Base-by-base conservation (phyloP, 2,329 filamentous ascomycete species). In the Aspergillus eucalypticola region DNA sequence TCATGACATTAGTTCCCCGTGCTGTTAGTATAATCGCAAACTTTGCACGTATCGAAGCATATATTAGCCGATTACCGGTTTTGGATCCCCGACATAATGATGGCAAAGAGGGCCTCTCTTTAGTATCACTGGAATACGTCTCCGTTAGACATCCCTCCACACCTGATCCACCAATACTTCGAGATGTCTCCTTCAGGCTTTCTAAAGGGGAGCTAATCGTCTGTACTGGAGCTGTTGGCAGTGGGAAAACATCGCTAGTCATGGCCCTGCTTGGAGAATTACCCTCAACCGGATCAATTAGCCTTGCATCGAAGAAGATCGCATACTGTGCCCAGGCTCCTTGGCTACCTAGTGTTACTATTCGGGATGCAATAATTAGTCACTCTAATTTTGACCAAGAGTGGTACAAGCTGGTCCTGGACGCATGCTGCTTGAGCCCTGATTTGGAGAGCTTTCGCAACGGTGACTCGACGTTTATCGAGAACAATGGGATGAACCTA, bases 191-290 rank as follows among this genome's bases (percentile, higher is more conserved):
- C 19, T 21, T 46, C 6, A 17, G 23, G 1, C 2, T 58, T 8
- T 6, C 6, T 11, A 32, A 6, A 3, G 49, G 56, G 2, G 23
- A 35, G 3, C 25, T 54, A 8, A 10, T 46, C 2, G 44, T 58
- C 8, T 19, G n/a, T 8, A 21, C 32, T 5, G 61, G 61, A 3
- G 55, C 61, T 3, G 52, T 56, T 32, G 61, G 59, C 3, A 39
- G 35, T 8, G 61, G 61, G 5, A 61, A 63, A 23, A 42, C 59
- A 2, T 62, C 42, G 7, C 13, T 64, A 8, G 19, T 49, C 3
- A 38, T 48, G 11, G 44, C 56, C 13, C 38, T 58, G 10, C 29
- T 62, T 2, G 60, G 62, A 5, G 60, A 64, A 15, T 8, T 55
- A 13, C 3, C 23, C 11, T 29, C 17, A 8, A 15, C 13, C 1